Evolutionary conservation across 2,329 filamentous ascomycete species (phyloP).

Genomic region (Aspergillus chevalieri): DNA sequence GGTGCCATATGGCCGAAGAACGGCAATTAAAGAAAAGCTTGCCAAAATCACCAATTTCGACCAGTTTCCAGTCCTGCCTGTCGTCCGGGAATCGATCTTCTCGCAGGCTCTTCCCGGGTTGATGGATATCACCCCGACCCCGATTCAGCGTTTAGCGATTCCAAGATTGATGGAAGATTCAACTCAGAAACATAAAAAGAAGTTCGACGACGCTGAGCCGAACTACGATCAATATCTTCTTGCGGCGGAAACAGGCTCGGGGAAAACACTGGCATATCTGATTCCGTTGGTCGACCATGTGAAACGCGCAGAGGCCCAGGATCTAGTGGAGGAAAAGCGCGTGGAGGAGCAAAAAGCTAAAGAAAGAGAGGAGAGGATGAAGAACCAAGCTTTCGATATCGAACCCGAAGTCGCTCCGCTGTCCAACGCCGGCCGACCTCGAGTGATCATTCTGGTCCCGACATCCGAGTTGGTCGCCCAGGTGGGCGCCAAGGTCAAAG

Average conservation of each 20-base stretch:
- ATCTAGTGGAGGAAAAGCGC: conserved; percentile 55
- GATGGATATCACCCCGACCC: conserved; percentile 72
- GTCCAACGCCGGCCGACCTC: conserved; percentile 68
- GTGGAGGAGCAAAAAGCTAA: conserved; percentile 51
- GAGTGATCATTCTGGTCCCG: conserved; percentile 79
- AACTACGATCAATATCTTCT: conserved; percentile 66
- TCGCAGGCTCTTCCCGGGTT: conserved; percentile 70
- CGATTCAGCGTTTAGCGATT: conserved; percentile 83
- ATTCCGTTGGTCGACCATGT: conserved; percentile 78
- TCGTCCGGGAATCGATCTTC: conserved; percentile 63
- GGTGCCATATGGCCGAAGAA: conserved; percentile 66
- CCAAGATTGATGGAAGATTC: conserved; percentile 64
- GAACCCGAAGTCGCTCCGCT: conserved; percentile 56
- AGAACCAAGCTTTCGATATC: conserved; percentile 57
- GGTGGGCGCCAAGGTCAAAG: conserved; percentile 74
- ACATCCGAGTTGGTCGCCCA: conserved; percentile 88
- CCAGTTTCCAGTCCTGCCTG: conserved; percentile 68
- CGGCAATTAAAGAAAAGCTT: conserved; percentile 56
- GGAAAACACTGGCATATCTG: conserved; percentile 91
- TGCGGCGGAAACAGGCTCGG: conserved; percentile 92
- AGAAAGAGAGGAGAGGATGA: conserved; percentile 45
- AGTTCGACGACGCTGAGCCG: conserved; percentile 33
- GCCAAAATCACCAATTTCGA: conserved; percentile 70
- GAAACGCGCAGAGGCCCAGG: conserved; percentile 65
- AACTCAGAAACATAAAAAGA: conserved; percentile 31